Conservation (phyloP, 2,329 filamentous ascomycete genomes). For the Monilinia aucupariae region DNA sequence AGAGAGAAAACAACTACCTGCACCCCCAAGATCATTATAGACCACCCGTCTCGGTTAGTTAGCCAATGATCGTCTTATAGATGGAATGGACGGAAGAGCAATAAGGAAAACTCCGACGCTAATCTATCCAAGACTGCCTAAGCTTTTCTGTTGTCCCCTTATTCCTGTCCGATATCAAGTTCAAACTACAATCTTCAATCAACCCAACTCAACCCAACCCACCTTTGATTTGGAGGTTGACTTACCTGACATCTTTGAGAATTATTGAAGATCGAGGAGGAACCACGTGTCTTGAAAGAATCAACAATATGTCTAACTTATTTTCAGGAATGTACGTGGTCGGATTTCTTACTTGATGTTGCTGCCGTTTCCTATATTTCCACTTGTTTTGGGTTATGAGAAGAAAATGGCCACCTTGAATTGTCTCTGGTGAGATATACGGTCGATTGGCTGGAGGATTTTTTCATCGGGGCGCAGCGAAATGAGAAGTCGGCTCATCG, state of each 20-base stretch:
- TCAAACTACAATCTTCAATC: constrained; percentile 6
- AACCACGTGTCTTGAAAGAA: background rate
- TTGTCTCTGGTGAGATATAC: background rate
- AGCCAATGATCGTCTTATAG: constrained; percentile 11
- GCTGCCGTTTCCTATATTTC: constrained; percentile 8
- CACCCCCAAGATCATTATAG: background rate
- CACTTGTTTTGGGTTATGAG: background rate
- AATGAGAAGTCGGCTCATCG: constrained; percentile 6
- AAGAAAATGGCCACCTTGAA: background rate
- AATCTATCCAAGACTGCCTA: constrained; percentile 12
- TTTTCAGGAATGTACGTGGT: constrained; percentile 36
- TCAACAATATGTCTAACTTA: constrained; percentile 34
- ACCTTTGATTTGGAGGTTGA: constrained; percentile 4
- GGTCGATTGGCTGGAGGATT: background rate
- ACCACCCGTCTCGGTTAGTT: constrained; percentile 6
- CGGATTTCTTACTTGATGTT: constrained; percentile 13
- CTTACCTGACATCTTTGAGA: background rate
- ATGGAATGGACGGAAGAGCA: constrained; percentile 4
- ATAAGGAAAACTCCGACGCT: constrained; percentile 14
- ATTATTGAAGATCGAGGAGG: background rate
- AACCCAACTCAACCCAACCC: background rate
- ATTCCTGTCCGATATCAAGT: constrained; percentile 17
- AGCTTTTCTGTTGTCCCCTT: constrained; percentile 17
- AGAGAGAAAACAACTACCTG: background rate
- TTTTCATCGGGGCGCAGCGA: background rate